Conservation (phyloP, 2,329 filamentous ascomycete genomes). For the Clarireedia hainanense region DNA sequence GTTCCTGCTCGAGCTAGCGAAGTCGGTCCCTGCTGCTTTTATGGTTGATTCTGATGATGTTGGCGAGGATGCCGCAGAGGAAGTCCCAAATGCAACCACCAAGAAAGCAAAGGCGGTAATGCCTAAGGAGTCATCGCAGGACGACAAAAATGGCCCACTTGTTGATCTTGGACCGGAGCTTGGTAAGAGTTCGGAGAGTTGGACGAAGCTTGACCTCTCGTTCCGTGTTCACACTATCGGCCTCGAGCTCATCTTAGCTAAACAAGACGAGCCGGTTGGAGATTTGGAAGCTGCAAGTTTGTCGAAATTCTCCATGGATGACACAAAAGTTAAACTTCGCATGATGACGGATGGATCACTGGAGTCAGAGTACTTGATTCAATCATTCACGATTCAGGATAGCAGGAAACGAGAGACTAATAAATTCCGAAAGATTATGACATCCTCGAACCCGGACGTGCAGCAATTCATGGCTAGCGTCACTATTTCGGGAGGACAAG, state of each 20-base stretch:
- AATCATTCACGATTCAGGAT: conserved; percentile 91
- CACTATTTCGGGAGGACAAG: conserved; percentile 78
- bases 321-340: conserved; percentile 82
- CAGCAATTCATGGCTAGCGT: conserved; percentile 98
- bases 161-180: conserved; percentile 63
- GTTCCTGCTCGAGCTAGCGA: conserved; percentile 79
- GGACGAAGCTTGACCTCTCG: conserved; percentile 88
- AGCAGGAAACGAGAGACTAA: conserved; percentile 84
- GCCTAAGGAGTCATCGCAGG: conserved; percentile 2
- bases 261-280: conserved; percentile 69
- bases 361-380: conserved; percentile 86
- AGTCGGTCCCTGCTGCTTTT: conserved; percentile 82
- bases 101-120: conserved; percentile 21
- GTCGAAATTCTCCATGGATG: conserved; percentile 88
- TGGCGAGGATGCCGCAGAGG: conserved; percentile 66
- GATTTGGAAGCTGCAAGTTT: conserved; percentile 73
- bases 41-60: conserved; percentile 62
- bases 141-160: conserved; percentile 33
- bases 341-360: conserved; percentile 89
- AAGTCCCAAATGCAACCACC: conserved; percentile 50
- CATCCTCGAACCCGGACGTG: conserved; percentile 85
- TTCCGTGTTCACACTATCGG: conserved; percentile 86
- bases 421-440: conserved; percentile 98
- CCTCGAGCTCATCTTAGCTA: conserved; percentile 75
- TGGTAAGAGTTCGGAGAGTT: conserved; percentile 59